Percentiles rank a stretch among this genome's conserved stretches.
Evolutionary conservation across 2,329 filamentous ascomycete species (phyloP).

Genomic region (Gaeumannomyces tritici): DNA sequence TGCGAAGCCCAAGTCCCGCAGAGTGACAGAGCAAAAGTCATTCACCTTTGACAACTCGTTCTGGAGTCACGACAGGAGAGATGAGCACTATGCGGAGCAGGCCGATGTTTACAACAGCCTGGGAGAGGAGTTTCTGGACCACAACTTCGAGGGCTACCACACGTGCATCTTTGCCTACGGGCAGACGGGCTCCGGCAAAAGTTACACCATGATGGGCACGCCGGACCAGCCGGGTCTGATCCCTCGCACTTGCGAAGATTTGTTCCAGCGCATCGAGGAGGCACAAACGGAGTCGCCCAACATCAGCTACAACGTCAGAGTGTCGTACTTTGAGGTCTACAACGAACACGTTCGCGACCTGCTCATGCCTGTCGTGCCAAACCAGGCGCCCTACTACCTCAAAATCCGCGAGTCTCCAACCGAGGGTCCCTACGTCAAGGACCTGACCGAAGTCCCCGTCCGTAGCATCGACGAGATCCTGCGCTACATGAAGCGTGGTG

Average conservation of each 20-base stretch:
- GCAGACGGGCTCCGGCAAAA: slow-evolving; percentile 95
- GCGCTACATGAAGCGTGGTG: slow-evolving; percentile 96
- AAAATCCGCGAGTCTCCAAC: slow-evolving; percentile 94
- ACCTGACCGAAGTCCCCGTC: slow-evolving; percentile 87
- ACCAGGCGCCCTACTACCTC: slow-evolving; percentile 78
- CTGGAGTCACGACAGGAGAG: slow-evolving; percentile 78
- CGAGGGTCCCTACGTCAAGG: slow-evolving; percentile 94
- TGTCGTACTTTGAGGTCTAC: slow-evolving; percentile 99
- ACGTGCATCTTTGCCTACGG: slow-evolving; percentile 99
- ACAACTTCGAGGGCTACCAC: slow-evolving; percentile 99
- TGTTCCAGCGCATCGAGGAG: slow-evolving; percentile 86
- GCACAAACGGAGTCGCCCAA: slow-evolving; percentile 71
- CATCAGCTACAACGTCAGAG: slow-evolving; percentile 92
- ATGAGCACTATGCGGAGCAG: slow-evolving; percentile 83
- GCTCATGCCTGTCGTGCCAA: slow-evolving; percentile 61
- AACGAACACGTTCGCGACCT: slow-evolving; percentile 97
- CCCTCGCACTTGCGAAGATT: slow-evolving; percentile 86
- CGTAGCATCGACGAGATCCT: slow-evolving; percentile 93
- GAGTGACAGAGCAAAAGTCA: slow-evolving; percentile 72
- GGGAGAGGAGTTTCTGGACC: slow-evolving; percentile 93
- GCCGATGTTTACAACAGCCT: slow-evolving; percentile 90
- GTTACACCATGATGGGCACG: slow-evolving; percentile 95
- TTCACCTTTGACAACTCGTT: slow-evolving; percentile 98
- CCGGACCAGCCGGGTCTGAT: slow-evolving; percentile 83
- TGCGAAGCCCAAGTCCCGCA: slow-evolving; percentile 55